phyloP scores from a whole-genome alignment of 139 green algal species.

The Auxenochlorella protothecoides region DNA sequence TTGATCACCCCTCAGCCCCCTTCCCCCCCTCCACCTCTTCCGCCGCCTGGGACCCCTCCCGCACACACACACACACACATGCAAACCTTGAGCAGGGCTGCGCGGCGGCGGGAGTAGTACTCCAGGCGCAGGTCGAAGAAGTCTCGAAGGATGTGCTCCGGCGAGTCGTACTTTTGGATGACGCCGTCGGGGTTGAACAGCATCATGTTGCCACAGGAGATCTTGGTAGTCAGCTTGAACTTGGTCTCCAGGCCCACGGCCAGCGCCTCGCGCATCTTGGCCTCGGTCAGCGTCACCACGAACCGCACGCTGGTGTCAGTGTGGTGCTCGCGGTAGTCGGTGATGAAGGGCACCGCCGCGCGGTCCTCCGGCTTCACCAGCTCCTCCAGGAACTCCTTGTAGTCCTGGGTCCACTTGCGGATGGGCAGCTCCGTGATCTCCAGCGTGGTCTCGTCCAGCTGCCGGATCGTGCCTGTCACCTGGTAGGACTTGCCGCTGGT shows the following conservation, averaged over 20 bases:
- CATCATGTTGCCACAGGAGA: constrained; percentile 38
- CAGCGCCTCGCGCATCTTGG: constrained; percentile 48
- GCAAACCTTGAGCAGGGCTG: constrained; percentile 41
- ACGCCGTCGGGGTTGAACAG: constrained; percentile 23
- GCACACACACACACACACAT: background rate
- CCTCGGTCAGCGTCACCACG: constrained; percentile 54
- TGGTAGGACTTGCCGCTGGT: constrained; percentile 54
- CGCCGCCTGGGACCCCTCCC: background rate
- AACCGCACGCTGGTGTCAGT: constrained; percentile 88
- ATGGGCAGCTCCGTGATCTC: constrained; percentile 94
- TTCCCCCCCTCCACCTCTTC: background rate
- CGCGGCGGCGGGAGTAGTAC: constrained; percentile 73
- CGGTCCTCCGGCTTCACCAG: constrained; percentile 77
- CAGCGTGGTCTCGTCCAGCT: constrained; percentile 57
- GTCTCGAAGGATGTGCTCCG: constrained; percentile 81
- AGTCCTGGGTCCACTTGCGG: constrained; percentile 93
- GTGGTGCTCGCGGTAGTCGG: constrained; percentile 55
- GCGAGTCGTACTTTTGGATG: constrained; percentile 83
- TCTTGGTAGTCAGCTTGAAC: constrained; percentile 86
- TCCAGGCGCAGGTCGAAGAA: constrained; percentile 84
- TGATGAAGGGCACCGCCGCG: constrained; percentile 36
- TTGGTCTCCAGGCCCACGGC: constrained; percentile 60
- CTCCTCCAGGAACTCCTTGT: constrained; percentile 96
- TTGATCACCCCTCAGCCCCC: background rate
- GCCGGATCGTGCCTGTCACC: constrained; percentile 53